Evolutionary conservation across 352 stramenopile species (phyloP).

Genomic region (Phytopythium helicoides): DNA sequence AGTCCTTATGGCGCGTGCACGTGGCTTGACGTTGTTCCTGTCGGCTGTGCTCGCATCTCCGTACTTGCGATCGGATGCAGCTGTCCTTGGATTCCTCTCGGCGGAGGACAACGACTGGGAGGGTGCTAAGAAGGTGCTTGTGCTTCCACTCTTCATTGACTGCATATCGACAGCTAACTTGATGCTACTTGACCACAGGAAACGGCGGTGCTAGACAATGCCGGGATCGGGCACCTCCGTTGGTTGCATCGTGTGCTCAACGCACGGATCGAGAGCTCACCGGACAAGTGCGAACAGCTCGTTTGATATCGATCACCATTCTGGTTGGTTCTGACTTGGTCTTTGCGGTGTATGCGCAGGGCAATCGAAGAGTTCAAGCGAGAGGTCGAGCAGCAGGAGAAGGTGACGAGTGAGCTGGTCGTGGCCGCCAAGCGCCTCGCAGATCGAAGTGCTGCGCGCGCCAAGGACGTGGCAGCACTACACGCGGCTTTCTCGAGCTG

Average conservation of each 20-base stretch:
- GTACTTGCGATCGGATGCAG: conserved; percentile 51
- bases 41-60: conserved; percentile 53
- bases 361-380: conserved; percentile 49
- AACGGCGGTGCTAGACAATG: conserved; percentile 57
- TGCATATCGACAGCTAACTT: neutral
- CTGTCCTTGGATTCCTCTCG: conserved; percentile 53
- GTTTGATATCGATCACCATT: neutral
- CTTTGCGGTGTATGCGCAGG: conserved; percentile 26
- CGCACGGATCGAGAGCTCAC: conserved; percentile 22
- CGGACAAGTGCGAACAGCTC: conserved; percentile 30
- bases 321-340: neutral
- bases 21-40: conserved; percentile 55
- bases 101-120: conserved; percentile 59
- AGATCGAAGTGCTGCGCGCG: conserved; percentile 50
- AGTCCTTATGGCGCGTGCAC: conserved; percentile 64
- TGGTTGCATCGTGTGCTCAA: conserved; percentile 63
- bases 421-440: conserved; percentile 57
- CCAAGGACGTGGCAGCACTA: conserved; percentile 51
- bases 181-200: conserved; percentile 3
- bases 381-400: conserved; percentile 58
- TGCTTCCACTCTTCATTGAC: neutral
- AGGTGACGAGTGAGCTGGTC: conserved; percentile 41
- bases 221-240: conserved; percentile 49
- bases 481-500: conserved; percentile 56
- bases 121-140: conserved; percentile 41